phyloP scores from a whole-genome alignment of 208 protist species.

The Crithidia sp. region DNA sequence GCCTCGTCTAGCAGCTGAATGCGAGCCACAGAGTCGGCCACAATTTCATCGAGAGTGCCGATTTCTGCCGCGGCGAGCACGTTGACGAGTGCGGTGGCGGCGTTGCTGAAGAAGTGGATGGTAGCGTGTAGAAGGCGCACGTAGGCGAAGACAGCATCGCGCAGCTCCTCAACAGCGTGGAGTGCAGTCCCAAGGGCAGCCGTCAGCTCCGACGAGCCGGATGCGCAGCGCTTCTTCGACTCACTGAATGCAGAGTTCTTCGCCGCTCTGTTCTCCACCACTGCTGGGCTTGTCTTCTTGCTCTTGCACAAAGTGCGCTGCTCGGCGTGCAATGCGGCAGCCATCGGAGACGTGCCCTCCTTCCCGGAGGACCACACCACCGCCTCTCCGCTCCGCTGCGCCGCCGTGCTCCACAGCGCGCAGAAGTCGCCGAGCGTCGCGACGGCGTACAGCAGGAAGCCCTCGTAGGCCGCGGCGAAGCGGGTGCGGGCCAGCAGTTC shows the following conservation, averaged over 20 bases:
- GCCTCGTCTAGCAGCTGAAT: neutral
- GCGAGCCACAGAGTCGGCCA: neutral
- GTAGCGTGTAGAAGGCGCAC: conserved; percentile 2
- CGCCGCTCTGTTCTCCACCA: no score
- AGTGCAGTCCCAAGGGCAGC: neutral
- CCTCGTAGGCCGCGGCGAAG: conserved; percentile 10
- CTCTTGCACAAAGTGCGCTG: neutral
- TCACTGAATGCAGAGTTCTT: neutral
- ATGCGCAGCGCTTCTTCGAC: neutral
- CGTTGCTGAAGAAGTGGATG: neutral
- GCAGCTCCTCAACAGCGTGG: conserved; percentile 4
- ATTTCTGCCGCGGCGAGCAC: neutral
- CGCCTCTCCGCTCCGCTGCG: conserved; percentile 5
- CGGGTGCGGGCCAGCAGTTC: conserved; percentile 10
- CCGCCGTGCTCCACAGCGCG: conserved; percentile 10
- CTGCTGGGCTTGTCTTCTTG: neutral
- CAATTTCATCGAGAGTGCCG: no score
- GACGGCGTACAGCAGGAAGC: conserved; percentile 16
- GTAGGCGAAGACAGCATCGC: conserved; percentile 9
- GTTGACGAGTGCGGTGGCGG: neutral
- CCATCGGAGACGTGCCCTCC: neutral
- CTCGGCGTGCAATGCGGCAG: neutral
- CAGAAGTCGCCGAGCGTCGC: conserved; percentile 15
- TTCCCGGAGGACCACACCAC: conserved; percentile 11
- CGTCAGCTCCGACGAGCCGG: neutral